These are phyloP conservation scores for Yamadazyma scolyti DNA, from an alignment of 805 yeast species.

Conservation along the genomic window DNA sequence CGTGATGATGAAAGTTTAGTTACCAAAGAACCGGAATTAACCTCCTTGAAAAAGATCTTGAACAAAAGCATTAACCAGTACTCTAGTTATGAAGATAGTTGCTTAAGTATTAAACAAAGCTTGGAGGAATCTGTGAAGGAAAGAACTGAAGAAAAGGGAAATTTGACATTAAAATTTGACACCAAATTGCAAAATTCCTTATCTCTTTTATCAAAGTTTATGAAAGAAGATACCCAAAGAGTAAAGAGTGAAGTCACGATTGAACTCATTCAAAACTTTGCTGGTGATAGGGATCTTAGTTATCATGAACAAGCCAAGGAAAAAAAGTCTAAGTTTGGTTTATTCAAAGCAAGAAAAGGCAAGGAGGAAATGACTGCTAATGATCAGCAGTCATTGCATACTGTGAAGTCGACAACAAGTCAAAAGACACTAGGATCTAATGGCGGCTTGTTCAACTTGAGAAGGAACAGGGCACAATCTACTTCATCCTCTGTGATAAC, in stretches of 20 bases:
- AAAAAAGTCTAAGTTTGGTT: constrained; percentile 57
- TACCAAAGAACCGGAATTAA: constrained; percentile 53
- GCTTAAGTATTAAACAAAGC: constrained; percentile 49
- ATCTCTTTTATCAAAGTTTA: constrained; percentile 54
- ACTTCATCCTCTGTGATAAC: constrained; percentile 14
- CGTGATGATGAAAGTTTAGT: constrained; percentile 86
- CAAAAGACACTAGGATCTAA: constrained; percentile 23
- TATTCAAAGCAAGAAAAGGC: constrained; percentile 35
- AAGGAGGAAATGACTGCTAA: constrained; percentile 6
- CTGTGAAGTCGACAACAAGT: constrained; percentile 27
- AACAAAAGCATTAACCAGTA: constrained; percentile 37
- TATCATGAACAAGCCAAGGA: constrained; percentile 48
- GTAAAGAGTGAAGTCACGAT: constrained; percentile 81
- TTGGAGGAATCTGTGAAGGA: constrained; percentile 41
- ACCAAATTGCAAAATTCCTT: constrained; percentile 52
- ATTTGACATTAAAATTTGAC: constrained; percentile 50
- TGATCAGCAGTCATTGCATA: constrained; percentile 31
- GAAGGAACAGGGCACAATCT: constrained; percentile 28
- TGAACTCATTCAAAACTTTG: constrained; percentile 83
- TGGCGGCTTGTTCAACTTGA: constrained; percentile 33
- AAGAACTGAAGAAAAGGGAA: constrained; percentile 30
- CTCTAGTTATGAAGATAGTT: constrained; percentile 34
- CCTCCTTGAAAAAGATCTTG: constrained; percentile 51
- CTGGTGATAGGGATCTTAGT: constrained; percentile 69
- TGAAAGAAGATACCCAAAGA: constrained; percentile 69